Base-by-base conservation (phyloP, 1,139 yeast genomes). In the Yamadazyma blattariae region DNA sequence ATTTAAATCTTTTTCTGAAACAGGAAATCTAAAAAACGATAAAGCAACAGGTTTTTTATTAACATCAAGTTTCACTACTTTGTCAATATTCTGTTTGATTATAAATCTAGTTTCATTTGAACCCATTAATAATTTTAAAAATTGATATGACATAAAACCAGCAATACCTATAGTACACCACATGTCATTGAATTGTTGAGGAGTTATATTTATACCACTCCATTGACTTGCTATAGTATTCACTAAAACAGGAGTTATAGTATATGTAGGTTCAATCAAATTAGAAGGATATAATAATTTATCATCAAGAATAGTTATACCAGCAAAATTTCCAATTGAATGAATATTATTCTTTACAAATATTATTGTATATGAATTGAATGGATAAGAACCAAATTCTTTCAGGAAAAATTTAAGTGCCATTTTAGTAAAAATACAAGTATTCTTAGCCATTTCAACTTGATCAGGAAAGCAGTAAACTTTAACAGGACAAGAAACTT, bases 351-450 rank as follows among this genome's bases (percentile, higher is more conserved):
- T 84, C 15, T 78, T 73, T 5, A 90, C 82, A 56, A 92, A 89
- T 5, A 84, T 81, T 28, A 92, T 54, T 0, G 90, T 77, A 52
- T 82, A 88, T 17, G 92, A 79, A 17, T 90, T 78, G 52, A 87
- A 92, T 0, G 98, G 98, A 48, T 79, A 94, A 0, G 97, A 86
- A 3, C 97, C 97, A 59, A 83, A 92, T 45, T 90, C 97, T 46
- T 83, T 80, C 40, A 90, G 82, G 48, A 78, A 88, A 53, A 74
- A 89, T 43, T 89, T 95, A 52, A 92, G 68, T 0, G 96, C 95
- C 47, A 77, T 80, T 50, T 78, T 79, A 9, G 89, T 64, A 38
- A 90, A 82, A 13, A 86, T 65, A 30, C 95, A 84, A 0, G 96
- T 77, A 51, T 89, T 89, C 21, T 74, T 56, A 0, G 90, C 92